Evolutionary conservation across 2,329 filamentous ascomycete species (phyloP).

Genomic region (Trichoderma asperellum): DNA sequence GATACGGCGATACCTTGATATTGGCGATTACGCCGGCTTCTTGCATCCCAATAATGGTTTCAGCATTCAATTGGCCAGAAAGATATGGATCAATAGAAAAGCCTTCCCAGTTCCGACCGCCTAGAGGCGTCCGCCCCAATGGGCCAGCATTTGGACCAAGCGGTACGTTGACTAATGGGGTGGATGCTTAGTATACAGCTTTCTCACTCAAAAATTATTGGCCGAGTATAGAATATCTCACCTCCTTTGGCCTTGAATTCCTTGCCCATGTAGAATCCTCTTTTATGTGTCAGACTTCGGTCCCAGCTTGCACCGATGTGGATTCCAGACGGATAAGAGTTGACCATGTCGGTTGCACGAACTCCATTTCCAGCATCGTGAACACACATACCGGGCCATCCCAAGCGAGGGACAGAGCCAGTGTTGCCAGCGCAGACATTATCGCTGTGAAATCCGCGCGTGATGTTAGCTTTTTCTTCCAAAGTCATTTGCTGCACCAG

Average conservation of each 20-base stretch:
- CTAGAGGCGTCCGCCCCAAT: slow-evolving; percentile 69
- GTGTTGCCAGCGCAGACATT: slow-evolving; percentile 55
- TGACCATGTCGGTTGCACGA: slow-evolving; percentile 53
- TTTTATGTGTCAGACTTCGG: slow-evolving; percentile 53
- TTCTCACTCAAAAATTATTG: accelerated
- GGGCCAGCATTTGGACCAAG: slow-evolving; percentile 74
- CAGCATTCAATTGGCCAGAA: slow-evolving; percentile 70
- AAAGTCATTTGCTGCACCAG: slow-evolving; percentile 66
- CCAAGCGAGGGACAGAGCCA: slow-evolving; percentile 49
- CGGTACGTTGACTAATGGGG: slow-evolving; percentile 61
- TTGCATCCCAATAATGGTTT: slow-evolving; percentile 76
- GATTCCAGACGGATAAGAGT: slow-evolving; percentile 52
- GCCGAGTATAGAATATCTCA: slow-evolving; percentile 43
- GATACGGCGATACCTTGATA: slow-evolving; percentile 54
- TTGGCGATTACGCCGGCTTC: slow-evolving; percentile 78
- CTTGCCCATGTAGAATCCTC: slow-evolving; percentile 57
- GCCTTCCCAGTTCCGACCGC: slow-evolving; percentile 76
- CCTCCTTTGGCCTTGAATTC: slow-evolving; percentile 62
- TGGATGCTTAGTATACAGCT: slow-evolving; percentile 1
- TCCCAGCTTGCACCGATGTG: slow-evolving; percentile 60
- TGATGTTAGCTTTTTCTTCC: slow-evolving; percentile 64
- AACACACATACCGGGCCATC: slow-evolving; percentile 53
- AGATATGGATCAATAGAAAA: slow-evolving; percentile 73
- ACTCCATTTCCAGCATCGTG: slow-evolving; percentile 56
- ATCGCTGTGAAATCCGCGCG: slow-evolving; percentile 56